A percentile compares a stretch with the other conserved stretches of the same genome.
phyloP scores from a whole-genome alignment of 495 filamentous ascomycete genomes.

The Aspergillus affinis region DNA sequence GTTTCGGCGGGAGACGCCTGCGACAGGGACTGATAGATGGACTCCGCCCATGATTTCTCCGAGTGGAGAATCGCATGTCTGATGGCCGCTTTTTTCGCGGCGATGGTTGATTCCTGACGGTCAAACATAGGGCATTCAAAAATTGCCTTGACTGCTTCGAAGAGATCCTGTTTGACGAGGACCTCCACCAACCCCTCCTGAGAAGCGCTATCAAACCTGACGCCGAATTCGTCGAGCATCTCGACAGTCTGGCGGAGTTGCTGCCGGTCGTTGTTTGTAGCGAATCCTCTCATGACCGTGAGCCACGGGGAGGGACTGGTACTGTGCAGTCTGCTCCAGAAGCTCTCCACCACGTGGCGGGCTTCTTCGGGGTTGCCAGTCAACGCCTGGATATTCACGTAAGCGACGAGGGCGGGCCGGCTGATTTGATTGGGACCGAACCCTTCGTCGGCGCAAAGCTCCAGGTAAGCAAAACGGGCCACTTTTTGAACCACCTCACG shows the following conservation, averaged over 20 bases:
- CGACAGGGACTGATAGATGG: constrained; percentile 60
- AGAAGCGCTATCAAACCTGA: constrained; percentile 35
- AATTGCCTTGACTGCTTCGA: constrained; percentile 39
- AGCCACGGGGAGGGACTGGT: constrained; percentile 52
- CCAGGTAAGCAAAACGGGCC: constrained; percentile 55
- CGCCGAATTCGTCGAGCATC: constrained; percentile 31
- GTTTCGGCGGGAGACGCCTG: constrained; percentile 48
- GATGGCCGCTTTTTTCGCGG: constrained; percentile 52
- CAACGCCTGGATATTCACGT: constrained; percentile 54
- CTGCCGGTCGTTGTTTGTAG: constrained; percentile 56
- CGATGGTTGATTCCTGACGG: constrained; percentile 37
- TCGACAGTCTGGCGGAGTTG: constrained; percentile 34
- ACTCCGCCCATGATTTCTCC: constrained; percentile 61
- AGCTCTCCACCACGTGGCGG: constrained; percentile 46
- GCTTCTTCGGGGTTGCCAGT: constrained; percentile 63
- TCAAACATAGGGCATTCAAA: constrained; percentile 57
- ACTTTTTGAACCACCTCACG: constrained; percentile 45
- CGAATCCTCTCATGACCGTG: constrained; percentile 64
- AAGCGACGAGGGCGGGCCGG: constrained; percentile 45
- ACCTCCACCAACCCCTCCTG: constrained; percentile 39
- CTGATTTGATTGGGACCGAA: constrained; percentile 36
- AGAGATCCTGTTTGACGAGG: constrained; percentile 38
- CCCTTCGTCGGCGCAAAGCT: constrained; percentile 46
- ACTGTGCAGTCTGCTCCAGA: constrained; percentile 35
- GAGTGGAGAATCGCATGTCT: constrained; percentile 56